Base-by-base conservation (phyloP, 208 protist genomes). In the Novymonas esmeraldas region DNA sequence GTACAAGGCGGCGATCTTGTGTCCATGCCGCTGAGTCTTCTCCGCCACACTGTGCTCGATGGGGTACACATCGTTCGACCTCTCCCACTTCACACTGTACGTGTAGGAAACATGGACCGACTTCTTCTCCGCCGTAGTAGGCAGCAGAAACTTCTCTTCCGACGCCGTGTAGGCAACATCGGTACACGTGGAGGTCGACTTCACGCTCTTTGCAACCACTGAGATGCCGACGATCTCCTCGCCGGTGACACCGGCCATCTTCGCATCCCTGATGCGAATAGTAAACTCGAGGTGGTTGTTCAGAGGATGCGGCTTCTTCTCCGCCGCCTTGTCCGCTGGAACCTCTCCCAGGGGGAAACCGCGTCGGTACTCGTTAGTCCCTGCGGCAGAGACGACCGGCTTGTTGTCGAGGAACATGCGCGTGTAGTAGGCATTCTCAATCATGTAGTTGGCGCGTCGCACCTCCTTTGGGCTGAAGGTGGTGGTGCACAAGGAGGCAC, bases 211-310 rank as follows among this genome's bases (percentile, higher is more conserved):
- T 34, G 82, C 71, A 4, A 46, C 71, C 7, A 79, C 84, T 11
- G 79, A 72, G 70, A 94, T 92, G 18, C 81, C 81, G 3, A 82
- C 70, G 50, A 94, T 80, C 22, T 51, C 41, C 31, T 54, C n/a
- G 20, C 22, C n/a, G 10, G 67, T 73, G 70, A 14, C n/a, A 49
- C 14, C 57, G 51, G 10, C 18, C 13, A 33, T n/a, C 44, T 6
- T 20, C 20, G 13, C 50, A 31, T 56, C 83, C 74, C 9, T 57
- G 28, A 59, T 42, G 31, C 56, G 54, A 29, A 95, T 79, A n/a
- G 46, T 85, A 56, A 95, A 93, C 10, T 61, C 55, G 10, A 95
- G 42, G 64, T 92, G 82, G 60, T 95, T 95, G 76, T 90, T 48
- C 48, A 95, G 48, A 3, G 20, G 31, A 5, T 51, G 33, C 41